Evolutionary conservation across 2,329 filamentous ascomycete genomes (phyloP).

Genomic region (Escovopsis sp.): DNA sequence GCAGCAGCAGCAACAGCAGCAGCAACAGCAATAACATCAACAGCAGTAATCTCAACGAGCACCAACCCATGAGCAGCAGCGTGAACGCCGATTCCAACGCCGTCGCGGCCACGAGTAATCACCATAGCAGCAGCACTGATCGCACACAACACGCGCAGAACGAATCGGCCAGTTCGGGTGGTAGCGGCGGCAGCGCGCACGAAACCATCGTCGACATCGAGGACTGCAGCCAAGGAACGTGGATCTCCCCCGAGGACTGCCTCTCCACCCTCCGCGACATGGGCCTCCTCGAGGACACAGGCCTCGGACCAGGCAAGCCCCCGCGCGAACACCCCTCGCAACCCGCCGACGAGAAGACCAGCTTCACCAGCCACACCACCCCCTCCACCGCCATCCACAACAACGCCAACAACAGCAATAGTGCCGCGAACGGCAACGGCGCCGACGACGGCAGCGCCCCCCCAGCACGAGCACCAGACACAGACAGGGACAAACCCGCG

Average conservation of each 20-base stretch:
- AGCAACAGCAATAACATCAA: neutral
- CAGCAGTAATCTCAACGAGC: too few relatives aligned
- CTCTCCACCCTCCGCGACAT: conserved; percentile 65
- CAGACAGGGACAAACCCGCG: conserved; percentile 13
- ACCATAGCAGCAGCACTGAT: too few relatives aligned
- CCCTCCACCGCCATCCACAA: conserved; percentile 1
- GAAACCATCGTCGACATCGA: conserved; percentile 47
- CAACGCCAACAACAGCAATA: conserved; percentile 9
- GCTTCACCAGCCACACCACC: conserved; percentile 7
- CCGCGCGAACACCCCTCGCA: conserved; percentile 7
- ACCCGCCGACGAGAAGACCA: conserved; percentile 4
- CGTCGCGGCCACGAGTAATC: too few relatives aligned
- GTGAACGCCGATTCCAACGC: too few relatives aligned
- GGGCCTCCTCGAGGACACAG: conserved; percentile 50
- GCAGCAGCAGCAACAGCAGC: conserved; percentile 4
- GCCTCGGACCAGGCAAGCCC: conserved; percentile 27
- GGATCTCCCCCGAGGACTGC: conserved; percentile 75
- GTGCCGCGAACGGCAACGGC: conserved; percentile 1
- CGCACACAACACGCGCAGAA: too few relatives aligned
- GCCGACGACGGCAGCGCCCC: conserved; percentile 3
- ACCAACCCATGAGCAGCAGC: too few relatives aligned
- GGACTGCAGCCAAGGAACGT: conserved; percentile 61
- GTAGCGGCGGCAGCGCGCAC: conserved; percentile 6
- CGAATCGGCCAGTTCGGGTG: neutral
- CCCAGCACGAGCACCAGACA: neutral